Evolutionary conservation across 208 protist species (phyloP), one percentile per base, ranked within the genome.

Genomic region (Vickermania spadyakhi): DNA sequence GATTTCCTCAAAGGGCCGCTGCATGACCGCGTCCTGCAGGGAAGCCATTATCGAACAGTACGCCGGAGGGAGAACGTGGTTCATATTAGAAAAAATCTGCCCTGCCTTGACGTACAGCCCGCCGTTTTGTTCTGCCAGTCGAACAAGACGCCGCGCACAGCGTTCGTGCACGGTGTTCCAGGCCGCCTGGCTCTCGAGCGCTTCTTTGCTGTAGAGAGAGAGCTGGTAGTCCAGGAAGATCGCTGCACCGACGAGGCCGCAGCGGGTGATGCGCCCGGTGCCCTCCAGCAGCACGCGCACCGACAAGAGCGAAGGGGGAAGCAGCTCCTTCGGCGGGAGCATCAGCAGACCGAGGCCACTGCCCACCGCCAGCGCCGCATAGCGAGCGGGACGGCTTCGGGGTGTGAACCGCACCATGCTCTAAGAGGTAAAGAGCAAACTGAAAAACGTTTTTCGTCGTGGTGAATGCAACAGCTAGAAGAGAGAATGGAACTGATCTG

Each of bases 21-120:
- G 72, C 28, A 77, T 61, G 25, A 94, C 88, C 2, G 78, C 70
- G 56, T 94, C 77, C 72, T 94, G 88, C 73, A 94, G 74, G 31
- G 77, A 76, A 4, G 78, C 68, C 85, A 91, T 90, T 25, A 72
- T 81, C 23, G 45, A 66, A 61, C 81, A 90, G 77, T 93, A 97
- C 72, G 97, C 84, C 3, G 65, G 56, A 1, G 96, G 96, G 5
- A 98, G 56, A 23, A 97, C 77, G 56, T 98, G 89, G 59, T 91
- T 91, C 74, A 98, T 81, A 52, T 96, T 95, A 2, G 95, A 84
- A 30, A 98, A 85, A 30, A 96, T 88, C 58, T 98, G 96, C 5
- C 92, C 96, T 3, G 89, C 84, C 71, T 98, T 98, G 2, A 97
- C 89, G 76, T 97, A 98, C 3, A 98, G 82, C 1, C 94, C 94